Conservation (phyloP, 2,329 filamentous ascomycete genomes). For the Diaporthe sp. region DNA sequence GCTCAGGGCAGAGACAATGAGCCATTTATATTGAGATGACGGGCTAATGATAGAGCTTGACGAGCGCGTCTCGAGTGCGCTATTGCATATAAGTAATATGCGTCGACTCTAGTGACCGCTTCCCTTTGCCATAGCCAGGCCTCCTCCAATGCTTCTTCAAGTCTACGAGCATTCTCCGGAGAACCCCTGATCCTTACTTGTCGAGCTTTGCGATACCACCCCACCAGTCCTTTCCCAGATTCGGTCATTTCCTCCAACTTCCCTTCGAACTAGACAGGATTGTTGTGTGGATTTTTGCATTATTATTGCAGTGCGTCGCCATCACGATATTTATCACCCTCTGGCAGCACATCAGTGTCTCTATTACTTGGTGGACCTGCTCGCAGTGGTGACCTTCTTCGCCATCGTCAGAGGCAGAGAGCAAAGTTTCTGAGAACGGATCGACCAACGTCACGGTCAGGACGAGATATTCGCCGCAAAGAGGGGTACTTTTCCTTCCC, state of each 20-base stretch:
- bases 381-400: neutral
- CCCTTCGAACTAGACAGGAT: conserved; percentile 37
- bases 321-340: conserved; percentile 15
- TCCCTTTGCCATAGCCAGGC: neutral
- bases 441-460: neutral
- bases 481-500: conserved; percentile 29
- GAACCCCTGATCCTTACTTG: conserved; percentile 43
- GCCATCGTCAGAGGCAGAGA: neutral
- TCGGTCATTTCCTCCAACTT: conserved; percentile 38
- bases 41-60: conserved; percentile 24
- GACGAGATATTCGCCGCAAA: conserved; percentile 17
- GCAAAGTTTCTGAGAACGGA: neutral
- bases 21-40: conserved; percentile 29
- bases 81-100: conserved; percentile 30
- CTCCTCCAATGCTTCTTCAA: conserved; percentile 23
- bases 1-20: conserved; percentile 33
- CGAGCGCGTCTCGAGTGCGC: conserved; percentile 1
- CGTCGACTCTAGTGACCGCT: neutral
- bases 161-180: conserved; percentile 33
- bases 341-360: conserved; percentile 9
- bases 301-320: conserved; percentile 25
- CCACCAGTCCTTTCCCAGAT: conserved; percentile 38
- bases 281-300: conserved; percentile 24
- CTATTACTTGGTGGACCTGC: conserved; percentile 1
- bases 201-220: conserved; percentile 40